phyloP scores from a whole-genome alignment of 78 protist species.

The Dictyostelium capitatum region DNA sequence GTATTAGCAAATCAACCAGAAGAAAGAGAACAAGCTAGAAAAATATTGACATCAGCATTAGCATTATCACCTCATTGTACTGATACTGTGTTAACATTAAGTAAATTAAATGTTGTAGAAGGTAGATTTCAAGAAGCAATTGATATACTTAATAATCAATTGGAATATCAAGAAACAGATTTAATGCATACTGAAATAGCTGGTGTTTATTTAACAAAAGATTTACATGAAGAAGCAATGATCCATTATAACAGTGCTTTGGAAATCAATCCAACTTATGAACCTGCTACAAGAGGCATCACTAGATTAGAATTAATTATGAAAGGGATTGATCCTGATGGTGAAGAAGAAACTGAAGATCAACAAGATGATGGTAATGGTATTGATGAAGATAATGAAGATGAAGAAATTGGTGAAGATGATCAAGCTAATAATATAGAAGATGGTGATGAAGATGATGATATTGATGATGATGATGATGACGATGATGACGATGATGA shows the following conservation, averaged over 20 bases:
- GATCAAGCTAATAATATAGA: not conserved
- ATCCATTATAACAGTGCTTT: slow-evolving; percentile 45
- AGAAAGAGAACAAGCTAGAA: slow-evolving; percentile 62
- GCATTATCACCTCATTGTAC: slow-evolving; percentile 59
- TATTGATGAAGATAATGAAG: slow-evolving; percentile 29
- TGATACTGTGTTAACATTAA: slow-evolving; percentile 65
- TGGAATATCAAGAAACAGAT: slow-evolving; percentile 75
- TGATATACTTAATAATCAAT: slow-evolving; percentile 54
- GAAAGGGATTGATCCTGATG: slow-evolving; percentile 76
- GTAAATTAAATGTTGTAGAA: slow-evolving; percentile 72
- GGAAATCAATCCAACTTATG: slow-evolving; percentile 65
- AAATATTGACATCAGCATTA: slow-evolving; percentile 38
- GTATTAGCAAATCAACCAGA: slow-evolving; percentile 79
- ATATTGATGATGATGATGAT: not conserved
- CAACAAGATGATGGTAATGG: slow-evolving; percentile 17
- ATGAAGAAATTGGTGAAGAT: not conserved
- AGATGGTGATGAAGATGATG: not conserved
- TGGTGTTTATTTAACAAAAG: slow-evolving; percentile 42
- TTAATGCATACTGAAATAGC: slow-evolving; percentile 78
- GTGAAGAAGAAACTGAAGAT: slow-evolving; percentile 25
- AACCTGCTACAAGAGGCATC: slow-evolving; percentile 58
- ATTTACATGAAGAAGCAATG: slow-evolving; percentile 60
- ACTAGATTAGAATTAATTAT: slow-evolving; percentile 41
- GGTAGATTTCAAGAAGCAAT: slow-evolving; percentile 73
- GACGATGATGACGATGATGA: not conserved